These are phyloP conservation scores for Clathrus columnatus DNA, from an alignment of 768 basidiomycete genomes.

Conservation along the genomic window DNA sequence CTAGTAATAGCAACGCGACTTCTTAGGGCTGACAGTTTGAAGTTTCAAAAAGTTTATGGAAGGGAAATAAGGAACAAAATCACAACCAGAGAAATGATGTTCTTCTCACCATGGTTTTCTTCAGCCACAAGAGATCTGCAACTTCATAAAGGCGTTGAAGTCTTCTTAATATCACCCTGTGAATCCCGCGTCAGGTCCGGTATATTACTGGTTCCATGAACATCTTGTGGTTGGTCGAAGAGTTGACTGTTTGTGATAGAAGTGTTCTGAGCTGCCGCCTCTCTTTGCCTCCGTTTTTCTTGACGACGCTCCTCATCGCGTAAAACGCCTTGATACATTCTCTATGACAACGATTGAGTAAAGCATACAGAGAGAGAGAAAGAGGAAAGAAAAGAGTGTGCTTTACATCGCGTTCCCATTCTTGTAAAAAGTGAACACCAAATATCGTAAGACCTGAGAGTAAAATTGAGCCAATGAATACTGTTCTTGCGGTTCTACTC, in stretches of 20 bases:
- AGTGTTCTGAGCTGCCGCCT: constrained; percentile 50
- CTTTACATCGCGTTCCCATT: constrained; percentile 69
- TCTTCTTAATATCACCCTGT: not conserved
- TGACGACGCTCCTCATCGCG: constrained; percentile 76
- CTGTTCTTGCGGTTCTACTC: constrained; percentile 53
- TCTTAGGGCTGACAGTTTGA: not conserved
- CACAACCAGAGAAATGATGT: not conserved
- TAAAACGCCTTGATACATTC: constrained; percentile 86
- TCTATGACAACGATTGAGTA: constrained; percentile 34
- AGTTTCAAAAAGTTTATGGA: not conserved
- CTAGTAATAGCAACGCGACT: not conserved
- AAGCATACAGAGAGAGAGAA: constrained; percentile 2
- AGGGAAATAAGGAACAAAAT: not conserved
- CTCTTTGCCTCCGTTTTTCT: constrained; percentile 61
- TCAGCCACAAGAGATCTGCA: not conserved
- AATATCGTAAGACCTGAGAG: constrained; percentile 68
- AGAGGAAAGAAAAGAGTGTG: not conserved
- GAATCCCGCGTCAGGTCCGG: not conserved
- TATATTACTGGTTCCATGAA: constrained; percentile 2
- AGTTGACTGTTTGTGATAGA: constrained; percentile 56
- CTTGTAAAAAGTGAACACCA: constrained; percentile 84
- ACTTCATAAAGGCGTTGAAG: not conserved
- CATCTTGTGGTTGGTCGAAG: constrained; percentile 48
- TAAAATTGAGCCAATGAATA: constrained; percentile 57
- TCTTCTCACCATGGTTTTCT: not conserved